These are phyloP conservation scores for Plasmodium vivax DNA, from an alignment of 169 alveolate species.

Conservation along the genomic window DNA sequence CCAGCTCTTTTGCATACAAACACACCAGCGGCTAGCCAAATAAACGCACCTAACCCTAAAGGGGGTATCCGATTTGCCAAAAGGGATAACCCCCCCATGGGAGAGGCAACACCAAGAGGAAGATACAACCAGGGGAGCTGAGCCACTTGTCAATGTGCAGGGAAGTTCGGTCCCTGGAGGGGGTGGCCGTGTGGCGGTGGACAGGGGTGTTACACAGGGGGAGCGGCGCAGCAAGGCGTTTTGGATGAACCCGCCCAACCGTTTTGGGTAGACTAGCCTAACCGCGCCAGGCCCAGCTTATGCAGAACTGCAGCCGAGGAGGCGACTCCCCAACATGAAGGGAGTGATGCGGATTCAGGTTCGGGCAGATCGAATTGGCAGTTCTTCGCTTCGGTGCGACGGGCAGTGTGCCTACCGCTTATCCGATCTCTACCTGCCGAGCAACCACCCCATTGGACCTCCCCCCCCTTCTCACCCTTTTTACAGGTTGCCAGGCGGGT, in stretches of 20 bases:
- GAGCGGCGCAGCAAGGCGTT: background rate
- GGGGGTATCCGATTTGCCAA: background rate
- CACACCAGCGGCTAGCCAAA: background rate
- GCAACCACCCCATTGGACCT: background rate
- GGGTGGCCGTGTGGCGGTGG: background rate
- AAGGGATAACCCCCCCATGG: background rate
- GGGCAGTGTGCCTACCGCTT: background rate
- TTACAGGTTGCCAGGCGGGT: constrained; percentile 26
- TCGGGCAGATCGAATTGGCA: background rate
- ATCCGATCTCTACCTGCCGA: background rate
- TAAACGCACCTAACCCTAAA: background rate
- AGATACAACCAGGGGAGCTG: background rate
- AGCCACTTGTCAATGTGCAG: background rate
- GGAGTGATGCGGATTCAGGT: background rate
- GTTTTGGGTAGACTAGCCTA: background rate
- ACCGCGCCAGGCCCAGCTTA: background rate
- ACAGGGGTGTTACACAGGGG: background rate
- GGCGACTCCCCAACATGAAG: background rate
- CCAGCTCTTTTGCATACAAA: background rate
- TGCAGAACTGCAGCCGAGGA: background rate
- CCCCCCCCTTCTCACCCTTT: background rate
- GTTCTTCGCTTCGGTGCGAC: background rate
- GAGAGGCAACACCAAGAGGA: background rate
- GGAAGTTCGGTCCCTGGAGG: background rate
- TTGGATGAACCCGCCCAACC: background rate